Evolutionary conservation across 257 asterid species (phyloP), one percentile per base, ranked within the genome.

Genomic region (Solanum phureja): DNA sequence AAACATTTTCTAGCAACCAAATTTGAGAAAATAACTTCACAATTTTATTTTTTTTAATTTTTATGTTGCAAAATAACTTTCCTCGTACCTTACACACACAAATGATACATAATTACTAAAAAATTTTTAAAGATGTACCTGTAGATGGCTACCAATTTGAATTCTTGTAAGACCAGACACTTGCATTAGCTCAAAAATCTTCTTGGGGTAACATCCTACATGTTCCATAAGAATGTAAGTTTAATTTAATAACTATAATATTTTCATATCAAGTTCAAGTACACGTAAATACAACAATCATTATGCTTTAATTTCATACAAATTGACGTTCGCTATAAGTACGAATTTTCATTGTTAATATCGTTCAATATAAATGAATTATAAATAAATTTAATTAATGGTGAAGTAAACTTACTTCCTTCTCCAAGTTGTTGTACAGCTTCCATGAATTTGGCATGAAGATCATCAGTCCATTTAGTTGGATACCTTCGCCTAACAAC

Each of bases 81-180:
- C 8, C 12, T 5, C 4, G 1, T 72, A 34, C n/a, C 40, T 1
- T 8, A 18, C n/a, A 18, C n/a, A n/a, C 79, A 72, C n/a, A 77
- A 77, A 12, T 40, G 12, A 77, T 13, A 38, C 37, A 40, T 40
- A 7, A 77, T 40, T 77, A 38, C 2, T 11, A n/a, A n/a, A n/a
- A n/a, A n/a, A 40, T 37, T 40, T 76, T 2, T 2, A 13, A 38
- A n/a, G 3, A 64, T 19, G 16, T 75, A 91, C 91, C 88, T 91
- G 92, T 9, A 89, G 91, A 69, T 91, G 91, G 27, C 93, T 91
- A 3, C 90, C 93, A 2, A 91, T 89, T 88, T 89, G 93, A 91
- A 91, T 88, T 66, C 89, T 89, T 1, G 93, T 91, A 37, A 91
- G 89, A 16, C 89, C 87, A 21, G 89, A 60, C 6, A 91, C 89